Conservation (phyloP, 1,284 basidiomycete species). For the Tetrapyrgos nigripes region DNA sequence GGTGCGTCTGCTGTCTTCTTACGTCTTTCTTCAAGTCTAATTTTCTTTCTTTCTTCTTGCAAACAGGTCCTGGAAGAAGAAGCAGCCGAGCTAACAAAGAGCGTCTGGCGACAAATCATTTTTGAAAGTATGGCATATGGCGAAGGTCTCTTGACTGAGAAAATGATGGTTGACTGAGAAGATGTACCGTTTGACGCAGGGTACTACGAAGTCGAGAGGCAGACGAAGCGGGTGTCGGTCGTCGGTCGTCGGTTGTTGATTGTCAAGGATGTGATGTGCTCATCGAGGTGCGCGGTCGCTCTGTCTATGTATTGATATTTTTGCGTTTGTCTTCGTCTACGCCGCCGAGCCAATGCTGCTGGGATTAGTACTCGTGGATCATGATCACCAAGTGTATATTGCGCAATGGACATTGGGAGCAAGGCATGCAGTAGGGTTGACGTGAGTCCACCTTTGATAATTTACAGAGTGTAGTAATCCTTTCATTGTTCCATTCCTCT, state of each 20-base stretch:
- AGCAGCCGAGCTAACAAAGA: constrained; percentile 74
- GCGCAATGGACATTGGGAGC: constrained; percentile 33
- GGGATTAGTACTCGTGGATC: background rate
- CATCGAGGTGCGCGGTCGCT: constrained; percentile 14
- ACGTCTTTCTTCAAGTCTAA: constrained; percentile 2
- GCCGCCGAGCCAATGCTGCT: too few relatives aligned
- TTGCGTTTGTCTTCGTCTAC: background rate
- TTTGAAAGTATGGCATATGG: constrained; percentile 91
- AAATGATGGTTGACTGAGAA: constrained; percentile 71
- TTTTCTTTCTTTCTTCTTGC: background rate
- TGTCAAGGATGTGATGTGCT: constrained; percentile 9
- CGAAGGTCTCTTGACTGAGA: constrained; percentile 82
- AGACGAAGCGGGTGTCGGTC: too few relatives aligned
- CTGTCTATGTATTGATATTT: background rate
- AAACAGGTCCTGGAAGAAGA: constrained; percentile 88
- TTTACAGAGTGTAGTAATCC: constrained; percentile 50
- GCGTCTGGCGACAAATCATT: constrained; percentile 87
- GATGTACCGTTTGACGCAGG: too few relatives aligned
- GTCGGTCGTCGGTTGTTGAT: constrained; percentile 18
- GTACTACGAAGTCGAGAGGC: too few relatives aligned
- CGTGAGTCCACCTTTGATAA: constrained; percentile 57
- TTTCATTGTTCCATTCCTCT: too few relatives aligned
- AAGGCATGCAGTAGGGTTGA: constrained; percentile 34
- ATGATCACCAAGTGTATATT: background rate
- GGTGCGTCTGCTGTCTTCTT: constrained; percentile 56